These are phyloP conservation scores for Talaromyces atroroseus DNA, from an alignment of 2,329 filamentous ascomycete genomes.

Conservation along the genomic window DNA sequence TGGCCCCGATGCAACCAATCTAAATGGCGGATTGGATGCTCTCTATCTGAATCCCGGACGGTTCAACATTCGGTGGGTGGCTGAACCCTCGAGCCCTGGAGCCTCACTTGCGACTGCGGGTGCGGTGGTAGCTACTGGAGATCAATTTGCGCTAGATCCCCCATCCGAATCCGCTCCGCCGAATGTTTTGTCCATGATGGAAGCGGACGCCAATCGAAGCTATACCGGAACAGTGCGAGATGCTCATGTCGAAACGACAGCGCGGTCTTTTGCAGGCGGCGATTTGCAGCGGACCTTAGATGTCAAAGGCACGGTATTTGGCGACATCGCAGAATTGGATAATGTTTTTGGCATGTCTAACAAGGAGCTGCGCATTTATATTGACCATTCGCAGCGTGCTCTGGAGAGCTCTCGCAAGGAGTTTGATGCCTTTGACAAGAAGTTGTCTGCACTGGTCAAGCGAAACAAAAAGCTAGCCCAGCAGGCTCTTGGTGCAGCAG, in stretches of 20 bases:
- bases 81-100: conserved; percentile 20
- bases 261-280: conserved; percentile 31
- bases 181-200: conserved; percentile 36
- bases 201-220: conserved; percentile 37
- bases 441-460: conserved; percentile 35
- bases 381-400: conserved; percentile 50
- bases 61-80: conserved; percentile 43
- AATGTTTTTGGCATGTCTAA: conserved; percentile 39
- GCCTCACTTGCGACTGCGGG: conserved; percentile 8
- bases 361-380: conserved; percentile 35
- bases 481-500: conserved; percentile 30
- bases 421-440: conserved; percentile 49
- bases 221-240: conserved; percentile 27
- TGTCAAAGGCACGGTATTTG: conserved; percentile 26
- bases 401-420: conserved; percentile 67
- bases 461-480: conserved; percentile 41
- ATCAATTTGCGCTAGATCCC: conserved; percentile 19
- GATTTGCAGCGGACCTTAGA: conserved; percentile 35
- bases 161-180: conserved; percentile 23
- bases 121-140: conserved; percentile 19
- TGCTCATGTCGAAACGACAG: conserved; percentile 31
- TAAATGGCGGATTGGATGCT: conserved; percentile 40
- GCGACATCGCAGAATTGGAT: conserved; percentile 31
- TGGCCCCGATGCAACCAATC: conserved; percentile 39
- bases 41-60: conserved; percentile 41